Conservation (phyloP, 31 red algal genomes). For the Endocladia muricata region DNA sequence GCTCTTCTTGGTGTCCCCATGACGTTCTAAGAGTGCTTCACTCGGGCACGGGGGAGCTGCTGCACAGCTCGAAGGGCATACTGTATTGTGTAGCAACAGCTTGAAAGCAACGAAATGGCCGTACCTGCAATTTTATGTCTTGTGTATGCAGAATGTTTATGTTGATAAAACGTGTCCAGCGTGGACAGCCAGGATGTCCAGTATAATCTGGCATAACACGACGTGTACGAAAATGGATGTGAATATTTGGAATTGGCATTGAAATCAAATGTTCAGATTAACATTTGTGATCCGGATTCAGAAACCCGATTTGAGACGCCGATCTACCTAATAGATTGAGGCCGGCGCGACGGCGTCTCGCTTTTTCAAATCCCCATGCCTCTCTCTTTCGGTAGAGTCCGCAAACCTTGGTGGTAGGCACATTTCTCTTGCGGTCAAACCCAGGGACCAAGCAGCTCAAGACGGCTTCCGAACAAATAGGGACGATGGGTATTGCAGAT, state of each 20-base stretch:
- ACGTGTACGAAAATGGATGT: not conserved
- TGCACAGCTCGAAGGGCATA: too few relatives aligned
- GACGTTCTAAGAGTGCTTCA: too few relatives aligned
- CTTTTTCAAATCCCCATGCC: too few relatives aligned
- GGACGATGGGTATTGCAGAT: not conserved
- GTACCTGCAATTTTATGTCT: too few relatives aligned
- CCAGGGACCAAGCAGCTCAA: not conserved
- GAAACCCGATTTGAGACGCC: not conserved
- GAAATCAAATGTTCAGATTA: not conserved
- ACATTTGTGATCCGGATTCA: not conserved
- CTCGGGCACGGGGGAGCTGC: too few relatives aligned
- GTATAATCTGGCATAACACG: not conserved
- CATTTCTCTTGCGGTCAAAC: not conserved
- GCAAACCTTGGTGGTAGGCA: conserved; percentile 2
- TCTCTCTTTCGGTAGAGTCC: conserved; percentile 2
- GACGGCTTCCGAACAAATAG: not conserved
- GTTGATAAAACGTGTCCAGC: not conserved
- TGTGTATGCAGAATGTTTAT: not conserved
- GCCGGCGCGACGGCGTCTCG: not conserved
- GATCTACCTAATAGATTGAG: not conserved
- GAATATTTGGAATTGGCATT: not conserved
- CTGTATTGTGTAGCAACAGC: too few relatives aligned
- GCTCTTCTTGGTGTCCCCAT: too few relatives aligned
- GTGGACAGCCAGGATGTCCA: not conserved
- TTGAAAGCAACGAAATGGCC: too few relatives aligned